These are phyloP conservation scores for Kingdonia uniflora DNA, from an alignment of 164 flowering plant species.

Conservation along the genomic window DNA sequence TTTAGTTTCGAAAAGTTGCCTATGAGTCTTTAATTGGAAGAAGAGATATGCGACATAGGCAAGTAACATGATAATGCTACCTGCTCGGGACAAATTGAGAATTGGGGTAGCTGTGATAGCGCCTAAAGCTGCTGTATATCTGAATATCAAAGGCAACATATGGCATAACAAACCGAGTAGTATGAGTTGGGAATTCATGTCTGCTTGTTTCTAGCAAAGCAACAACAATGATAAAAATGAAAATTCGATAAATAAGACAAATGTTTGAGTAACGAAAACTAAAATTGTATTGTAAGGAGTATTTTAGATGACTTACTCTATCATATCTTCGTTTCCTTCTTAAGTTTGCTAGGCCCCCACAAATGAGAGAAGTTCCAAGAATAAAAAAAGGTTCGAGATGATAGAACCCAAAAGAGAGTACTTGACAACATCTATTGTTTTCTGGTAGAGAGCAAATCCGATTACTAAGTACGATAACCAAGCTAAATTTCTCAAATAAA, in stretches of 20 bases:
- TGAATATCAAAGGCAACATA: constrained; percentile 56
- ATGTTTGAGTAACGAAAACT: too few species aligned
- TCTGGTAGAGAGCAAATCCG: constrained; percentile 46
- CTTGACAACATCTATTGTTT: constrained; percentile 65
- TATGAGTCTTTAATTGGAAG: constrained; percentile 78
- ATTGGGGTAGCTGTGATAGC: constrained; percentile 17
- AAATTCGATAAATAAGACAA: too few species aligned
- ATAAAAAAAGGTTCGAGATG: constrained; percentile 89
- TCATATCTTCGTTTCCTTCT: constrained; percentile 56
- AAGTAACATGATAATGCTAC: constrained; percentile 73
- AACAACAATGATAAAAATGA: too few species aligned
- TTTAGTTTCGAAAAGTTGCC: constrained; percentile 54
- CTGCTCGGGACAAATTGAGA: constrained; percentile 57
- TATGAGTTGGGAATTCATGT: constrained; percentile 62
- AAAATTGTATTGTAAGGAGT: too few species aligned
- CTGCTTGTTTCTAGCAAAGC: constrained; percentile 72
- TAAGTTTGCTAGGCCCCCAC: constrained; percentile 74
- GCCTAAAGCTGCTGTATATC: constrained; percentile 14
- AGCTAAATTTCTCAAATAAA: too few species aligned
- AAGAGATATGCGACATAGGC: constrained; percentile 56
- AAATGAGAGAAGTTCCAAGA: constrained; percentile 78
- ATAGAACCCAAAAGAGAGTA: constrained; percentile 89
- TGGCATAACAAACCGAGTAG: constrained; percentile 66
- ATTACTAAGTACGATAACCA: too few species aligned
- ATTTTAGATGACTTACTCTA: constrained; percentile 42